Conservation (phyloP, 2,329 filamentous ascomycete species). For the Fusarium globosum region DNA sequence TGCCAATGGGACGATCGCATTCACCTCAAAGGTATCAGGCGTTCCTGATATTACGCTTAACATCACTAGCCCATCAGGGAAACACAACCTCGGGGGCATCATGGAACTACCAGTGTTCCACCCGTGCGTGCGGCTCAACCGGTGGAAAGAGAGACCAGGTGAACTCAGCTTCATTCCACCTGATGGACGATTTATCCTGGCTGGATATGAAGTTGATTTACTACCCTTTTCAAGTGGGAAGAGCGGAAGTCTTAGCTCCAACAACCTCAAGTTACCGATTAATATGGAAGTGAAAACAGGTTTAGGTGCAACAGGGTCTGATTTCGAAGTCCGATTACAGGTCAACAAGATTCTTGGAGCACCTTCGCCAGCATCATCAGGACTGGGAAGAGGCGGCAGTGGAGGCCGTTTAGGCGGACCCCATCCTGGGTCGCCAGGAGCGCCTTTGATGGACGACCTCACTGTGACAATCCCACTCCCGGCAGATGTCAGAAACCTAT, state of each 20-base stretch:
- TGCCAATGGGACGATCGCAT: conserved; percentile 91
- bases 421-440: conserved; percentile 65
- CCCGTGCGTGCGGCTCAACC: conserved; percentile 89
- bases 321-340: conserved; percentile 88
- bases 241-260: conserved; percentile 64
- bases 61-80: conserved; percentile 83
- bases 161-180: conserved; percentile 96
- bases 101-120: conserved; percentile 95
- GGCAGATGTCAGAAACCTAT: conserved; percentile 80
- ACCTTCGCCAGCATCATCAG: conserved; percentile 49
- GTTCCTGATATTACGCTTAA: conserved; percentile 89
- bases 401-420: conserved; percentile 55
- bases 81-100: conserved; percentile 76
- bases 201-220: conserved; percentile 93
- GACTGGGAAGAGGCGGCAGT: conserved; percentile 55
- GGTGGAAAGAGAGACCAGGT: conserved; percentile 89
- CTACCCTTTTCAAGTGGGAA: conserved; percentile 75
- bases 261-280: conserved; percentile 83
- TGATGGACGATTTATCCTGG: conserved; percentile 92
- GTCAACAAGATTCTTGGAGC: conserved; percentile 73
- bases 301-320: conserved; percentile 78
- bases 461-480: conserved; percentile 83
- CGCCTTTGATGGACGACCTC: conserved; percentile 79
- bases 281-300: conserved; percentile 84
- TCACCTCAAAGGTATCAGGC: conserved; percentile 94